Evolutionary conservation across 2,329 filamentous ascomycete species (phyloP).

Genomic region (Neoarthrinium moseri): DNA sequence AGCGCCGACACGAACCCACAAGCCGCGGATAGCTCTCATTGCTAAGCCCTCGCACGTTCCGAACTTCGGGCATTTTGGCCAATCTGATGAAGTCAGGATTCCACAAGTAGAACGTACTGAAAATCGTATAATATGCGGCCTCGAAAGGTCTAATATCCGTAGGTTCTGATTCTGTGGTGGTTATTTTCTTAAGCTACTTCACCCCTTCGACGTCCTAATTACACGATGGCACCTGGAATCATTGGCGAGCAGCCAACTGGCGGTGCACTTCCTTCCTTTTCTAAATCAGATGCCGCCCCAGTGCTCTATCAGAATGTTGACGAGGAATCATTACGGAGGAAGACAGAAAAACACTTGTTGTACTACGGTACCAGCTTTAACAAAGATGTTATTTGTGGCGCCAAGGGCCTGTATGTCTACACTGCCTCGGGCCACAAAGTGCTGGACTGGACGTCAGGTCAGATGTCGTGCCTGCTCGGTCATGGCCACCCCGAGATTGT

Average conservation of each 20-base stretch:
- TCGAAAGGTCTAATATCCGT: too few relatives aligned
- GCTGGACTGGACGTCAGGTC: constrained; percentile 59
- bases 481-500: constrained; percentile 60
- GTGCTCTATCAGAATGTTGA: constrained; percentile 1
- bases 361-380: constrained; percentile 25
- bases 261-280: background rate
- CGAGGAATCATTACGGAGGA: background rate
- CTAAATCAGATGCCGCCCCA: background rate
- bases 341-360: constrained; percentile 14
- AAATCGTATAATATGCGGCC: too few relatives aligned
- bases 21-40: too few relatives aligned
- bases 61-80: too few relatives aligned
- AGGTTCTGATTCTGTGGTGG: too few relatives aligned
- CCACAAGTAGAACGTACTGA: too few relatives aligned
- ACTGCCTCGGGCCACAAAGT: constrained; percentile 43
- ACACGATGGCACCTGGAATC: background rate
- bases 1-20: too few relatives aligned
- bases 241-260: background rate
- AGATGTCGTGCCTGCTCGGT: constrained; percentile 59
- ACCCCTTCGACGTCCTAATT: too few relatives aligned
- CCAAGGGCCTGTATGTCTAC: constrained; percentile 44
- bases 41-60: too few relatives aligned
- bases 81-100: too few relatives aligned
- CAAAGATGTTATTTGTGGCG: constrained; percentile 38
- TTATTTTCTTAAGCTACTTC: too few relatives aligned